Evolutionary conservation across 768 basidiomycete species (phyloP).

Genomic region (Baorangia bicolor): DNA sequence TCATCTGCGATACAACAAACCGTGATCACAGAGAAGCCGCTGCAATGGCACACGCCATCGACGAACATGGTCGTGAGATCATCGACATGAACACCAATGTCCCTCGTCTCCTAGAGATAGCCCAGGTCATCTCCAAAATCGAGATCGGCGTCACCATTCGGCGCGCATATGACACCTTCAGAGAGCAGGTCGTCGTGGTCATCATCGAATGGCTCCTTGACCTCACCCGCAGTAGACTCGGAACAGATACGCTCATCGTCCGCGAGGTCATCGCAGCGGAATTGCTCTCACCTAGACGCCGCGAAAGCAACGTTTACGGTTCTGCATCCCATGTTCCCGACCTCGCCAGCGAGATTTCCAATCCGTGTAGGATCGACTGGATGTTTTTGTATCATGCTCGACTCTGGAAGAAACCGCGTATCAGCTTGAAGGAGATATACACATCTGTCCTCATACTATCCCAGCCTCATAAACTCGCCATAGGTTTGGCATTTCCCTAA

Average conservation of each 20-base stretch:
- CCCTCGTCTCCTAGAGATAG: constrained; percentile 66
- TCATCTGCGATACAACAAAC: constrained; percentile 56
- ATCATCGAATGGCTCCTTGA: constrained; percentile 87
- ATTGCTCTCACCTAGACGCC: constrained; percentile 58
- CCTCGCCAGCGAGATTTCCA: constrained; percentile 39
- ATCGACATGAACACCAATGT: constrained; percentile 67
- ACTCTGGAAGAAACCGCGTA: constrained; percentile 81
- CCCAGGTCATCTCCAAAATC: constrained; percentile 77
- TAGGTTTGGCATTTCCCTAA: constrained; percentile 50
- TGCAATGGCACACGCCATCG: constrained; percentile 57
- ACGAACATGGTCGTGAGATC: constrained; percentile 79
- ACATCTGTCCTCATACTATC: constrained; percentile 71
- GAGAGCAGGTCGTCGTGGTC: constrained; percentile 80
- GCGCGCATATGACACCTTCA: constrained; percentile 82
- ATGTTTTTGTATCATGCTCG: constrained; percentile 79
- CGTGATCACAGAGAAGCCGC: constrained; percentile 57
- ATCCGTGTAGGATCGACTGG: constrained; percentile 67
- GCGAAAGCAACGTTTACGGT: constrained; percentile 48
- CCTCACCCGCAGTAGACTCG: constrained; percentile 69
- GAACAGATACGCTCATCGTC: constrained; percentile 62
- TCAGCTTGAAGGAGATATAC: constrained; percentile 82
- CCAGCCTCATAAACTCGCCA: constrained; percentile 68
- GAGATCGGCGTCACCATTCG: constrained; percentile 91
- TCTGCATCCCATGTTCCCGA: constrained; percentile 38
- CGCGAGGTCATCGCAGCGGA: constrained; percentile 73